Evolutionary conservation across 768 basidiomycete genomes (phyloP), one percentile per base, ranked within the genome.

Genomic region (Boletus barrowsii): DNA sequence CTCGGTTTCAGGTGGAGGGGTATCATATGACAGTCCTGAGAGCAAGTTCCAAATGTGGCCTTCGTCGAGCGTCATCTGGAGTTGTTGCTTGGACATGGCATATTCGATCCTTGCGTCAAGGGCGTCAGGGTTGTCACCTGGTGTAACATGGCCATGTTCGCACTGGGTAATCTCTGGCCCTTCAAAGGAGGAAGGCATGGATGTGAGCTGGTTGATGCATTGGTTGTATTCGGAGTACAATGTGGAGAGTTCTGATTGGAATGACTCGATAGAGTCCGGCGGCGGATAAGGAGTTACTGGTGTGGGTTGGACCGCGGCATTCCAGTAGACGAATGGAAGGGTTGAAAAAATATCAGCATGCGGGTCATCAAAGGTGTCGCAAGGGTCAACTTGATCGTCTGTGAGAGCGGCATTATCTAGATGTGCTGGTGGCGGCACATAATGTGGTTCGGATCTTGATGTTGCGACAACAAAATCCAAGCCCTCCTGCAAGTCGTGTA

Each of bases 51-150:
- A 88, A 43, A 90, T 62, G 33, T 68, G 67, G 30, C 80, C 81
- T 66, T 91, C 89, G 41, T 85, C 81, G 4, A 79, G 53, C 3
- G 77, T 78, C 40, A 90, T 75, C 54, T 82, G 76, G 35, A 78
- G 69, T 58, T 90, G 88, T 2, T 74, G 73, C 63, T 83, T 87
- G 41, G 86, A 83, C 77, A 86, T 78, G 18, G 73, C 73, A 52
- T 78, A 73, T 43, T 79, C 79, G 33, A 69, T 65, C 17, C 65
- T 71, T 2, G 69, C 70, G 11, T 77, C 77, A 4, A 65, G 70
- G 41, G 66, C 55, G 36, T 72, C 71, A 36, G 53, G 49, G 20
- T 35, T 42, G 32, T 47, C 55, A 37, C 46, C 29, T 32, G 58
- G 47, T 15, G 47, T 40, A 33, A 45, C 13, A 2, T 24, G 59